Conservation (phyloP, 306 rosid genomes). For the Cicer yamashitae region DNA sequence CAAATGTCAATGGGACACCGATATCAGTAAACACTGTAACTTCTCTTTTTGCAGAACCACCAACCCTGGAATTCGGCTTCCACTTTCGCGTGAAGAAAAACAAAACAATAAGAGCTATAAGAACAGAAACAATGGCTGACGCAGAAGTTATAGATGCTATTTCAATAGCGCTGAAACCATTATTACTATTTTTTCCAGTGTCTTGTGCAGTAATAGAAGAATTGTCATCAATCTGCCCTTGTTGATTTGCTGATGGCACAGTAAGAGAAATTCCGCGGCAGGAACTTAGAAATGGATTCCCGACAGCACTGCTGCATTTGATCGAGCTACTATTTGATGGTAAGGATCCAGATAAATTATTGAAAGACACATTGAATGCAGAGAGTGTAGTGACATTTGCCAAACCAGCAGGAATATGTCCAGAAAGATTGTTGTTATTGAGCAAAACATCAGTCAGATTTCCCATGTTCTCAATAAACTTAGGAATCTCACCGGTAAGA, state of each 20-base stretch:
- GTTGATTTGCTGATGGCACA: conserved; percentile 58
- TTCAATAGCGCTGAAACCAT: conserved; percentile 78
- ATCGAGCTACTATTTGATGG: conserved; percentile 50
- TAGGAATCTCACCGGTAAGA: conserved; percentile 84
- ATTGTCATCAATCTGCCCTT: conserved; percentile 51
- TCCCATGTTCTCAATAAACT: conserved; percentile 62
- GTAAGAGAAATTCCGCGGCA: conserved; percentile 58
- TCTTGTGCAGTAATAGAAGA: conserved; percentile 52
- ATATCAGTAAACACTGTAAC: conserved; percentile 78
- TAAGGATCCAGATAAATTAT: conserved; percentile 84
- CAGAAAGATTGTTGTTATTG: conserved; percentile 75
- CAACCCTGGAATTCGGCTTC: conserved; percentile 73
- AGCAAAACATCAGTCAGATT: conserved; percentile 73
- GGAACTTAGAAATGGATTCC: conserved; percentile 68
- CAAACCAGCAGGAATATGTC: conserved; percentile 82
- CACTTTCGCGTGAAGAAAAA: conserved; percentile 83
- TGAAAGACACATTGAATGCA: conserved; percentile 83
- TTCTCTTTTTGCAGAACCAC: conserved; percentile 72
- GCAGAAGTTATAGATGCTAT: conserved; percentile 97
- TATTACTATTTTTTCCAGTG: conserved; percentile 41
- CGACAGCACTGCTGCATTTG: conserved; percentile 80
- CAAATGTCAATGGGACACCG: conserved; percentile 79
- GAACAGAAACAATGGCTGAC: conserved; percentile 87
- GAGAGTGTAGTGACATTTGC: conserved; percentile 73
- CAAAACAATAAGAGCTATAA: conserved; percentile 69